A percentile compares a stretch with the other conserved stretches of the same genome.
These are phyloP conservation scores for Solanum tacnaense DNA, from an alignment of 257 asterid species.

Conservation along the genomic window DNA sequence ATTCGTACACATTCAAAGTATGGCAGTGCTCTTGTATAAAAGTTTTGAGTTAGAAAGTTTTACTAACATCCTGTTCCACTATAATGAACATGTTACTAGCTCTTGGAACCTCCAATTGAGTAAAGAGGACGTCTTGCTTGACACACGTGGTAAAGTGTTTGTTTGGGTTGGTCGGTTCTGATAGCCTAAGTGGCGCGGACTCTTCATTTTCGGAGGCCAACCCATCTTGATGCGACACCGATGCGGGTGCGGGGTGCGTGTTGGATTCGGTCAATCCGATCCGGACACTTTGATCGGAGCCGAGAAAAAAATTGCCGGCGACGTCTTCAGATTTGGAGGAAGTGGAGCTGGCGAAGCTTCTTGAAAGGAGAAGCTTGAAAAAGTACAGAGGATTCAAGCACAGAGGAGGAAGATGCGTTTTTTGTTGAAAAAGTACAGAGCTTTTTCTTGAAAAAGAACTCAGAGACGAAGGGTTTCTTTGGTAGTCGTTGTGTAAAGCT, in stretches of 20 bases:
- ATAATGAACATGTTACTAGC: background rate
- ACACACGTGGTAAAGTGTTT: background rate
- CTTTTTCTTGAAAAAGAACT: background rate
- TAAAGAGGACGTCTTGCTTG: background rate
- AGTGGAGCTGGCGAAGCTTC: background rate
- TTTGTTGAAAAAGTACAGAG: background rate
- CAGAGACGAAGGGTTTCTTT: background rate
- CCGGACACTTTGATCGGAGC: background rate
- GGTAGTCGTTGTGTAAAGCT: background rate
- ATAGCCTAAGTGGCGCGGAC: background rate
- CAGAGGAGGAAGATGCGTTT: background rate
- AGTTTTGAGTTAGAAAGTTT: background rate
- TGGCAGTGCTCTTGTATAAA: conserved; percentile 1
- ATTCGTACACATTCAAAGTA: conserved; percentile 41
- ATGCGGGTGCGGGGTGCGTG: background rate
- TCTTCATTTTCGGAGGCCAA: background rate
- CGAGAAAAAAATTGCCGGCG: background rate
- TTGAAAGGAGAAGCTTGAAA: background rate
- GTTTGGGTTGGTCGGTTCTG: background rate
- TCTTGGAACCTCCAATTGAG: background rate
- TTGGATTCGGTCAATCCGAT: background rate
- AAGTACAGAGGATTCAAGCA: background rate
- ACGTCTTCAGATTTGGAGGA: background rate
- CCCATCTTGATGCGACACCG: background rate
- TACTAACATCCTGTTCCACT: background rate